Base-by-base conservation (phyloP, 2,329 filamentous ascomycete species). In the Neofusicoccum sp. region DNA sequence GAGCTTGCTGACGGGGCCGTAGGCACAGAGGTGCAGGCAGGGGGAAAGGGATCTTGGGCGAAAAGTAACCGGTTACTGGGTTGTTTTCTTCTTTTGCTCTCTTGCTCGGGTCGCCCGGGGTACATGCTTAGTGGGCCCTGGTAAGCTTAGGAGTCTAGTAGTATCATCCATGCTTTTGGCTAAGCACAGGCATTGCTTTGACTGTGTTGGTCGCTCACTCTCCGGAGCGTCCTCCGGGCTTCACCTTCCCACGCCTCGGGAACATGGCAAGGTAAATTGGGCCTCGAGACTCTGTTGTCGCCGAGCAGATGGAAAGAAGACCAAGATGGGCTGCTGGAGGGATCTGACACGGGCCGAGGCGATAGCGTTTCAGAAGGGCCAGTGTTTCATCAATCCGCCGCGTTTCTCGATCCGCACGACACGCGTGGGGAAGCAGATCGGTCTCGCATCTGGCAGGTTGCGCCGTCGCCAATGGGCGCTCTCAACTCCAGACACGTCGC, bases 331-430 rank as follows among this genome's bases (percentile, higher is more conserved):
- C 31, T 26, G 34, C 14, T 31, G 43, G 43, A 26, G 5, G 31
- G 36, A 20, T 20, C 20, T 24, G 38, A 33, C n/a, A 24, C 51
- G 51, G 51, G 24, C 51, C 51, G 51, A 9, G 20, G 28, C 51
- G 51, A 16, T 3, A 20, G 36, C 26, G 36, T 54, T 43, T 56
- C 34, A 41, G 48, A 40, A n/a, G 48, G 33, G 11, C 24, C 4
- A 28, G 28, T 43, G 38, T 56, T 56, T 56, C 51, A 56, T 43
- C 51, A 44, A 30, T 41, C 20, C 51, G 51, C 43, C 43, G 51
- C 28, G 36, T 14, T 33, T 20, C 51, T 28, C 24, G 49, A 12
- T 40, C 16, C 47, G 28, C 24, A 36, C 33, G 24, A 49, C 7
- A 24, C 5, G 34, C 49, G 34, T 34, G 49, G 49, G 31, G 31